A percentile compares a stretch with the other conserved stretches of the same genome.
Evolutionary conservation across 2,329 filamentous ascomycete species (phyloP).

Genomic region (Fusarium sp.): DNA sequence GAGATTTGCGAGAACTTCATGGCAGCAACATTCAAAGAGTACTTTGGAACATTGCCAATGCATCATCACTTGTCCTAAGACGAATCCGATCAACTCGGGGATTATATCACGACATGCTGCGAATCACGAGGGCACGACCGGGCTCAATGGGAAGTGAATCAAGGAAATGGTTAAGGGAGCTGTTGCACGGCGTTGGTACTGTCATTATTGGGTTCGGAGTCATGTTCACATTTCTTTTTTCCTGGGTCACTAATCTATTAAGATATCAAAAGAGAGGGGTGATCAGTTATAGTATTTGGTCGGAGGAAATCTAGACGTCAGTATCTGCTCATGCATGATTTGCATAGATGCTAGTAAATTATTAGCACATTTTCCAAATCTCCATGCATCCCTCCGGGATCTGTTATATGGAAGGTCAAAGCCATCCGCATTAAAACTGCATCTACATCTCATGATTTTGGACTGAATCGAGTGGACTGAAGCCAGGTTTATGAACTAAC

Average conservation of each 20-base stretch:
- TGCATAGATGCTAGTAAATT: conserved; percentile 5
- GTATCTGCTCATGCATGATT: neutral
- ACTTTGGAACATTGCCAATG: conserved; percentile 33
- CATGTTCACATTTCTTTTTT: neutral
- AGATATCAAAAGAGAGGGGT: conserved; percentile 18
- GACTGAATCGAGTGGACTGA: neutral
- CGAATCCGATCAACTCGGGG: neutral
- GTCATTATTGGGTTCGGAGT: conserved; percentile 18
- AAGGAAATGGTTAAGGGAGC: neutral
- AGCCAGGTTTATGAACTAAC: neutral
- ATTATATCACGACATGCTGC: neutral
- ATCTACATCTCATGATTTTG: neutral
- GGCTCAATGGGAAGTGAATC: neutral
- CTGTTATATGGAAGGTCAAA: neutral
- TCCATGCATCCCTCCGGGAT: neutral
- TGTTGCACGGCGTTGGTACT: conserved; percentile 30
- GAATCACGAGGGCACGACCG: neutral
- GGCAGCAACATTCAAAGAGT: conserved; percentile 45
- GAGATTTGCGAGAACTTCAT: conserved; percentile 49
- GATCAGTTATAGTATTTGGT: neutral
- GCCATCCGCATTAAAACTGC: neutral
- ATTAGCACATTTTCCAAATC: neutral
- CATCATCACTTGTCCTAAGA: neutral
- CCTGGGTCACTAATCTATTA: neutral
- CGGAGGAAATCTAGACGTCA: conserved; percentile 1